phyloP scores from a whole-genome alignment of 2,329 filamentous ascomycete genomes.

The Stagonosporopsis tanaceti region DNA sequence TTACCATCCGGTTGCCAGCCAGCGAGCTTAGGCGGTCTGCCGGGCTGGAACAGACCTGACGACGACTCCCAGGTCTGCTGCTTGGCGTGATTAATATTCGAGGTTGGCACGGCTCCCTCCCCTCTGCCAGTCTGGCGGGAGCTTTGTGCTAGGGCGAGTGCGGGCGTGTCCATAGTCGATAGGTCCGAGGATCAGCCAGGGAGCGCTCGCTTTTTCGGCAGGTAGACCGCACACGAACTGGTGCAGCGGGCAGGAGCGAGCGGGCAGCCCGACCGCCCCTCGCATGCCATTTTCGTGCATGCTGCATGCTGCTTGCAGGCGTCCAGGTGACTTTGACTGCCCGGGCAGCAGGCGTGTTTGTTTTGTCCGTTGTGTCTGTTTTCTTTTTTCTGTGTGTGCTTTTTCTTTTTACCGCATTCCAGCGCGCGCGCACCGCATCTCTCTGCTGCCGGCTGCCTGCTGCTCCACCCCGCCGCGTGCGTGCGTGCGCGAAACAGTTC shows the following conservation, averaged over 20 bases:
- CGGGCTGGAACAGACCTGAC: conserved; percentile 36
- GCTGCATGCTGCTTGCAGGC: background rate
- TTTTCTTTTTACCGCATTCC: no score
- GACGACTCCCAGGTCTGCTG: conserved; percentile 29
- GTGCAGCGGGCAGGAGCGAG: background rate
- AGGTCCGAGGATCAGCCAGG: conserved; percentile 33
- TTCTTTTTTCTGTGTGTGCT: background rate
- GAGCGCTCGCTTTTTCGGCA: conserved; percentile 25
- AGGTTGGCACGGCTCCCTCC: conserved; percentile 36
- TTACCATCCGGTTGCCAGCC: conserved; percentile 37
- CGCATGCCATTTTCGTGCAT: conserved; percentile 7
- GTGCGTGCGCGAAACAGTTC: background rate
- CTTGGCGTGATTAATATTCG: conserved; percentile 35
- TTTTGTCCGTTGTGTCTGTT: background rate
- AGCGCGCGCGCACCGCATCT: background rate
- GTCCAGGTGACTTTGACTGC: background rate
- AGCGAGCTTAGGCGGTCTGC: conserved; percentile 36
- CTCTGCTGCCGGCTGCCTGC: no score
- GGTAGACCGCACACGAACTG: conserved; percentile 25
- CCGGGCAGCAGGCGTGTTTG: conserved; percentile 4
- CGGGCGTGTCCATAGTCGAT: conserved; percentile 2
- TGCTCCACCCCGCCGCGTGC: no score
- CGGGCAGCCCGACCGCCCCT: conserved; percentile 16
- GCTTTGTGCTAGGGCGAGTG: conserved; percentile 26
- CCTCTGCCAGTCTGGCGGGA: conserved; percentile 29